Evolutionary conservation across 768 basidiomycete genomes (phyloP).

Genomic region (Russula foetens): DNA sequence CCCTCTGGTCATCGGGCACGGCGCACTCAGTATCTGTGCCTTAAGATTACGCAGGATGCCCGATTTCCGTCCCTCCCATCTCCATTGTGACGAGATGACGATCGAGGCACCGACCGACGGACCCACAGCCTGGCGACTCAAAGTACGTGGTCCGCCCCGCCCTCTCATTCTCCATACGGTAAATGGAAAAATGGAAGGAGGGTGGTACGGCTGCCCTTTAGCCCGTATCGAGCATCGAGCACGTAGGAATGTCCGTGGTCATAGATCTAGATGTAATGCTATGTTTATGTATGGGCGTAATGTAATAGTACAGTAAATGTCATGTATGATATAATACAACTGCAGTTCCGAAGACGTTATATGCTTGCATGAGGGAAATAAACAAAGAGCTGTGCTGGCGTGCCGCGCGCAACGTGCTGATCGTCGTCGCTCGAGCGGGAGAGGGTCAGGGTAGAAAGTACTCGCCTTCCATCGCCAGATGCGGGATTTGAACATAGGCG

Average conservation of each 20-base stretch:
- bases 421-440: too few species aligned
- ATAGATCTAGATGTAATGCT: background rate
- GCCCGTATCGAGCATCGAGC: too few species aligned
- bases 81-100: too few species aligned
- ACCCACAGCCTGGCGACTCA: background rate
- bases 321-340: background rate
- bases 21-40: too few species aligned
- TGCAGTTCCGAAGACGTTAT: background rate
- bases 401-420: too few species aligned
- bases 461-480: constrained; percentile 9
- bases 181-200: background rate
- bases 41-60: too few species aligned
- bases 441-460: background rate
- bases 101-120: too few species aligned
- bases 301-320: background rate
- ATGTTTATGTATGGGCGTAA: background rate
- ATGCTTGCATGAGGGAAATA: too few species aligned
- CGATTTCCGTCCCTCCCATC: too few species aligned
- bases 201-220: background rate
- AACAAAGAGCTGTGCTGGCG: background rate
- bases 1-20: too few species aligned
- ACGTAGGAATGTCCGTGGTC: background rate
- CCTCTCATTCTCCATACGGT: background rate
- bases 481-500: constrained; percentile 7
- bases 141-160: background rate